Conservation (phyloP, 176 grass and related monocot genomes). For the Paspalum notatum region DNA sequence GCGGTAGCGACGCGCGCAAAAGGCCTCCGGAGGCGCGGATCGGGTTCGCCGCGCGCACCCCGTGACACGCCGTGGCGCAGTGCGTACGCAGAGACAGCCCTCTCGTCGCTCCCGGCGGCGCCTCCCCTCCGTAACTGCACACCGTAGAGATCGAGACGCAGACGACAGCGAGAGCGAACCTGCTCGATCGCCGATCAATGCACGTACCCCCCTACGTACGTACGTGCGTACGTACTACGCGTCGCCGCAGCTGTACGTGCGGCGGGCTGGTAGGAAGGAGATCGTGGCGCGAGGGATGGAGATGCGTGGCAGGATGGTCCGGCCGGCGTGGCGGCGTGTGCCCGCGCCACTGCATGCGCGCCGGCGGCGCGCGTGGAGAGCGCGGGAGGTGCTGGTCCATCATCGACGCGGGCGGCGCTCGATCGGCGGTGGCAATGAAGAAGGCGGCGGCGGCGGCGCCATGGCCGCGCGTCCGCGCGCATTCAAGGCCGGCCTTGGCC, state of each 20-base stretch:
- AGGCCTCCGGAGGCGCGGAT: no score
- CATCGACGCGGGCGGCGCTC: background rate
- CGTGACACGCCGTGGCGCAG: no score
- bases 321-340: slow-evolving; percentile 18
- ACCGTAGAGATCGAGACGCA: background rate
- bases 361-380: no score
- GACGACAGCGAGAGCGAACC: background rate
- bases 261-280: background rate
- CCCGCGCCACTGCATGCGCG: background rate
- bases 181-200: background rate
- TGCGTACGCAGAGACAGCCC: background rate
- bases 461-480: background rate
- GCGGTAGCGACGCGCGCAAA: slow-evolving; percentile 24
- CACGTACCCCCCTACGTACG: background rate
- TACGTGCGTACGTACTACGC: background rate
- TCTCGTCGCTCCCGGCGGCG: background rate
- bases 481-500: background rate
- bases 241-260: background rate
- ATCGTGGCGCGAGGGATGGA: background rate
- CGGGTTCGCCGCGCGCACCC: no score
- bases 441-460: background rate
- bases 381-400: no score
- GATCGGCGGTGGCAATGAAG: slow-evolving; percentile 21
- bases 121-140: background rate
- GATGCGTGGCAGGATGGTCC: background rate